Evolutionary conservation across 2,329 filamentous ascomycete genomes (phyloP).

Genomic region (Sporothrix luriei): DNA sequence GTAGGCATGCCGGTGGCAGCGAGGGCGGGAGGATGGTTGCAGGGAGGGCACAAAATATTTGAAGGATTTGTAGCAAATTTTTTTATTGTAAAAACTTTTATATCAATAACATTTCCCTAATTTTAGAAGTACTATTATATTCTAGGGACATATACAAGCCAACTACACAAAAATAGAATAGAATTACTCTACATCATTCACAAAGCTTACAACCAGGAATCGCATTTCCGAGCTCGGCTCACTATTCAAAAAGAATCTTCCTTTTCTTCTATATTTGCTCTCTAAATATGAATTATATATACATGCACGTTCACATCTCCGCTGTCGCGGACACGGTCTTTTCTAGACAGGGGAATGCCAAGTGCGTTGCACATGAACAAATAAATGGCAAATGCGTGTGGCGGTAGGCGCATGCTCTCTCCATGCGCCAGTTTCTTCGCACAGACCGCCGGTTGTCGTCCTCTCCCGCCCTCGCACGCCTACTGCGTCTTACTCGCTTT

Average conservation of each 20-base stretch:
- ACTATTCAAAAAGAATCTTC: neutral
- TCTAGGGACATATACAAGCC: neutral
- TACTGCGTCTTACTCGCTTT: slow-evolving; percentile 35
- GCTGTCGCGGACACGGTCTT: neutral
- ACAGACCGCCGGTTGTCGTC: too few species aligned
- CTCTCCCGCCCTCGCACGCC: neutral
- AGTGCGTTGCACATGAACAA: neutral
- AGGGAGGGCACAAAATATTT: too few species aligned
- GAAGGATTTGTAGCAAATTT: too few species aligned
- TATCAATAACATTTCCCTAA: neutral
- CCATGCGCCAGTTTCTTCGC: neutral
- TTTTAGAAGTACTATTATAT: neutral
- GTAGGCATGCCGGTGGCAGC: too few species aligned
- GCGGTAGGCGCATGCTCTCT: neutral
- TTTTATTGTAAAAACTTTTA: too few species aligned
- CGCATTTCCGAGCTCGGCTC: too few species aligned
- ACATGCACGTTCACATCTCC: neutral
- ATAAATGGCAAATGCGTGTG: neutral
- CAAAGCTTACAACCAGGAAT: neutral
- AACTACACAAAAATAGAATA: neutral
- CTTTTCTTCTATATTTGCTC: neutral
- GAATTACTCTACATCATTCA: neutral
- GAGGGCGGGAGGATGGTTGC: too few species aligned
- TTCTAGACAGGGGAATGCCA: neutral
- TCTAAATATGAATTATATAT: slow-evolving; percentile 11